Evolutionary conservation across 1,284 basidiomycete genomes (phyloP).

Genomic region (Rhodotorula sp.): DNA sequence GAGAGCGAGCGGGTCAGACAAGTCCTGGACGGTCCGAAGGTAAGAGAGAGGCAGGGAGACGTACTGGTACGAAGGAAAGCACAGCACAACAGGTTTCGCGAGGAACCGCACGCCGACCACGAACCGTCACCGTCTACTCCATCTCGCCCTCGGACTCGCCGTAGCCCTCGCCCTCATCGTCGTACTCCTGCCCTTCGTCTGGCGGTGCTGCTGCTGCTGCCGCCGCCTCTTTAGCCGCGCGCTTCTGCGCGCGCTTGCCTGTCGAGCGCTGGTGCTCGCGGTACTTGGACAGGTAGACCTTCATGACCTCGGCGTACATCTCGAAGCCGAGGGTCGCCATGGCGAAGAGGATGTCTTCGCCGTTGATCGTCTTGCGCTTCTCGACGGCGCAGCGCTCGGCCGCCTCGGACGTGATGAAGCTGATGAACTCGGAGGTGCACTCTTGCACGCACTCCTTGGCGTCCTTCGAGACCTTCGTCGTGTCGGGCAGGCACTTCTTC

Average conservation of each 20-base stretch:
- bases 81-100: too few relatives aligned
- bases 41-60: not conserved
- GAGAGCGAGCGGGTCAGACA: not conserved
- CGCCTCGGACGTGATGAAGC: conserved; percentile 53
- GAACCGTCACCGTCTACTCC: not conserved
- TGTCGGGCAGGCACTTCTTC: conserved; percentile 44
- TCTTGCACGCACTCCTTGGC: conserved; percentile 53
- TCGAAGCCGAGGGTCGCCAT: conserved; percentile 89
- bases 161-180: conserved; percentile 15
- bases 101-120: not conserved
- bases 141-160: conserved; percentile 14
- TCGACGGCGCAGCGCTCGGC: conserved; percentile 51
- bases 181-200: conserved; percentile 9
- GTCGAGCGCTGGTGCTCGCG: conserved; percentile 51
- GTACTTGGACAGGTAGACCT: conserved; percentile 85
- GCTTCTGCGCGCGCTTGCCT: conserved; percentile 37
- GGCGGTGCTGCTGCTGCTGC: not conserved
- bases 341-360: conserved; percentile 76
- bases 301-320: conserved; percentile 83
- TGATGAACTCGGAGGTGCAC: conserved; percentile 52
- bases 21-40: too few relatives aligned
- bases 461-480: conserved; percentile 46
- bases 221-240: conserved; percentile 20
- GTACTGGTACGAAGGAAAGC: not conserved
- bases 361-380: conserved; percentile 77